A percentile compares a stretch with the other conserved stretches of the same genome.
These are phyloP conservation scores for Capsicum rhomboideum DNA, from an alignment of 257 asterid species.

Conservation along the genomic window DNA sequence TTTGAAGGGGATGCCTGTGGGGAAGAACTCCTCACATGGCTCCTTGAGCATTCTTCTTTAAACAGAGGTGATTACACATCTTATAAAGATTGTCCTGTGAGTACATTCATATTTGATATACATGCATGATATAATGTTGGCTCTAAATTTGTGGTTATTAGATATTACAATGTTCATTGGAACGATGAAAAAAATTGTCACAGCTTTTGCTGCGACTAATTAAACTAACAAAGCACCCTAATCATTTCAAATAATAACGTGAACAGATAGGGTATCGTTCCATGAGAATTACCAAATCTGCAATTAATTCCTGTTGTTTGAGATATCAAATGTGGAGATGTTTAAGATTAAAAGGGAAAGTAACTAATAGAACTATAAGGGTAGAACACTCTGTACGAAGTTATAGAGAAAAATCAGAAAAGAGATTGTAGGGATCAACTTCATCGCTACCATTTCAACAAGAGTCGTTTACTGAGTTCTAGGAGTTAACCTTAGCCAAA, in stretches of 20 bases:
- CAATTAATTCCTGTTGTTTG: not conserved
- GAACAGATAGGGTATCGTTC: not conserved
- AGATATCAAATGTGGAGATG: not conserved
- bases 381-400: not conserved
- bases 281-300: not conserved
- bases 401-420: not conserved
- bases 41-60: constrained; percentile 86
- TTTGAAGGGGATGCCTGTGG: constrained; percentile 83
- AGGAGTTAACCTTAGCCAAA: not conserved
- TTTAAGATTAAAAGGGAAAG: not conserved
- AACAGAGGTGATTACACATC: constrained; percentile 40
- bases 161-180: not conserved
- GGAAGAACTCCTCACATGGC: constrained; percentile 96
- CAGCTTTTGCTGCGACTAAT: not conserved
- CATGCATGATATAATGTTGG: not conserved
- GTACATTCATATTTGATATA: not conserved
- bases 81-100: not conserved
- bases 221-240: not conserved
- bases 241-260: not conserved
- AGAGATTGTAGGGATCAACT: not conserved
- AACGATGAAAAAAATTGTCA: not conserved
- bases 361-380: not conserved
- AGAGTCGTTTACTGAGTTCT: not conserved
- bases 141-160: not conserved
- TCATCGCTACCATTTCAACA: not conserved